Base-by-base conservation (phyloP, 164 flowering plant genomes). In the Kingdonia uniflora region DNA sequence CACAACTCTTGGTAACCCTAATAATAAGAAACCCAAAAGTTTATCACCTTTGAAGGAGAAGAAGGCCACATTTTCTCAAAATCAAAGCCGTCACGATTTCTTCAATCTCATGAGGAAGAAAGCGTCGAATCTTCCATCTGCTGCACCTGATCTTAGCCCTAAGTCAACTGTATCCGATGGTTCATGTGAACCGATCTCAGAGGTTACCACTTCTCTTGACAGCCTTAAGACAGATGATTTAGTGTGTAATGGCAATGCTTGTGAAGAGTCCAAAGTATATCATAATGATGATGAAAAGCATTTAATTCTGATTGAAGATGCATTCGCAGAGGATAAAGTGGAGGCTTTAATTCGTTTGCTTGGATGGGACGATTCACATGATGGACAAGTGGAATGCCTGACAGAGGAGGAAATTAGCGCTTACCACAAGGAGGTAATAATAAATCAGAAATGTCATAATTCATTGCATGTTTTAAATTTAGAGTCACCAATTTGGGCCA, bases 311-410 rank as follows among this genome's bases (percentile, higher is more conserved):
- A 19, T 52, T 35, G 54, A 51, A 51, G 41, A n/a, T 19, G 23
- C 22, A n/a, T 37, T n/a, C 38, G 19, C 42, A 13, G 55, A 52
- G 20, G 55, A 52, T 11, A 10, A 39, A 37, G 43, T 35, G 43
- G 38, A 20, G 4, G 55, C 42, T 35, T 52, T 52, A 19, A 24
- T 52, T 13, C 41, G 55, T 37, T 52, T 22, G 12, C 55, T 52
- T 52, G 55, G 55, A 6, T 52, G 55, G 55, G 43, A 52, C 2
- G 55, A 52, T n/a, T n/a, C n/a, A 52, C 17, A 37, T 52, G 24
- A 41, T 1, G 20, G 10, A 3, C 6, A 29, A 2, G 55, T n/a
- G 43, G 55, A 39, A 17, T 41, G 42, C n/a, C 41, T 52, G 20
- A 52, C 55, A 14, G 43, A 52, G 55, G 55, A 52, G 8, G 55